phyloP scores from a whole-genome alignment of 2,329 filamentous ascomycete species.

The Colletotrichum somersetense region DNA sequence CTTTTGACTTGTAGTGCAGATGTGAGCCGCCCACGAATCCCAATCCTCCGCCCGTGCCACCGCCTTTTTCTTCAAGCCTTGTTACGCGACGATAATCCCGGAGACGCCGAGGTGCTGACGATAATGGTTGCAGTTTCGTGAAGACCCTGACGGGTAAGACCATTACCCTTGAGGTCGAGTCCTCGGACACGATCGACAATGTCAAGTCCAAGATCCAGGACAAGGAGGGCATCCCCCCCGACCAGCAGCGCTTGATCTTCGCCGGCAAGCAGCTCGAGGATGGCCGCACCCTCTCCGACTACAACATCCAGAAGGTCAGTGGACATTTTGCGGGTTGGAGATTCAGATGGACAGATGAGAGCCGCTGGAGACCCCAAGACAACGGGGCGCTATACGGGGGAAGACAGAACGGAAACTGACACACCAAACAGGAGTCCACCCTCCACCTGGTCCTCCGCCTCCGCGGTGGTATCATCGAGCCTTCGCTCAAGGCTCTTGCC shows the following conservation, averaged over 20 bases:
- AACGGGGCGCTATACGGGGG: background rate
- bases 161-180: conserved; percentile 99
- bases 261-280: conserved; percentile 99
- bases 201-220: conserved; percentile 99
- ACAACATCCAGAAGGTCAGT: conserved; percentile 99
- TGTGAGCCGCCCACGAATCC: conserved; percentile 70
- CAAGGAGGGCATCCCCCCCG: conserved; percentile 98
- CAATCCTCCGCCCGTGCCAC: conserved; percentile 35
- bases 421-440: conserved; percentile 83
- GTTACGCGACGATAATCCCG: conserved; percentile 36
- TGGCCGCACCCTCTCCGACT: conserved; percentile 95
- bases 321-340: conserved; percentile 20
- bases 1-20: conserved; percentile 77
- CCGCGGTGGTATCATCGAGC: conserved; percentile 99
- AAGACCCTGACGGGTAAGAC: conserved; percentile 99
- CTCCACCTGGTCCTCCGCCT: conserved; percentile 99
- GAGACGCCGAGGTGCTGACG: conserved; percentile 45
- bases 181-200: conserved; percentile 99
- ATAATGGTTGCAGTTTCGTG: conserved; percentile 81
- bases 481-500: conserved; percentile 96
- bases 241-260: conserved; percentile 99
- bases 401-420: conserved; percentile 27
- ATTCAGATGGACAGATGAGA: background rate
- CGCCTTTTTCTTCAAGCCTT: background rate
- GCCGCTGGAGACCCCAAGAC: conserved; percentile 3